Evolutionary conservation across 1,284 basidiomycete genomes (phyloP).

Genomic region (Macrocystidia cucumis): DNA sequence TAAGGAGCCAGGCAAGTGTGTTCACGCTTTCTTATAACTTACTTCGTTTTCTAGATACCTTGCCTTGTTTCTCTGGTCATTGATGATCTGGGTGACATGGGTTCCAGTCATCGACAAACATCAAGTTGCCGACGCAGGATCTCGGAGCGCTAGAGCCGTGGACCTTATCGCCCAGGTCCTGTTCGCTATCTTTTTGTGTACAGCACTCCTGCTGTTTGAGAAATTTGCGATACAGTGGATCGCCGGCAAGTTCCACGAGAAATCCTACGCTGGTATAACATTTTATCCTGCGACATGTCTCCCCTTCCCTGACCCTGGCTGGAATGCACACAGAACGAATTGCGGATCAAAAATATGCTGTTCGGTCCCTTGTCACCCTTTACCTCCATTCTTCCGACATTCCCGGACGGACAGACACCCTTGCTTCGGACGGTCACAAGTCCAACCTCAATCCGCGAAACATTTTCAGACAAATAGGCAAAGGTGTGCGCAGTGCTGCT

Average conservation of each 20-base stretch:
- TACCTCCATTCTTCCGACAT: conserved; percentile 76
- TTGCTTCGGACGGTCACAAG: conserved; percentile 28
- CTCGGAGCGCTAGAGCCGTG: conserved; percentile 29
- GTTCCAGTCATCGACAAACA: conserved; percentile 54
- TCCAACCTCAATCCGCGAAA: conserved; percentile 42
- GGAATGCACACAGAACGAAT: conserved; percentile 63
- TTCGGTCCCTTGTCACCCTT: conserved; percentile 65
- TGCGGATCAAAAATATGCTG: conserved; percentile 75
- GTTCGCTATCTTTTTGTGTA: conserved; percentile 72
- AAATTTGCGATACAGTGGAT: conserved; percentile 88
- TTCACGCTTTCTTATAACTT: background rate
- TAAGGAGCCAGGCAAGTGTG: conserved; percentile 18
- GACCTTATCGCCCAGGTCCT: conserved; percentile 55
- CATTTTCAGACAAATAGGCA: conserved; percentile 66
- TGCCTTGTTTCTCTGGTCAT: conserved; percentile 69
- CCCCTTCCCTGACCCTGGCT: conserved; percentile 1
- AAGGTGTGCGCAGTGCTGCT: conserved; percentile 65
- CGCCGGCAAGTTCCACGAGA: conserved; percentile 80
- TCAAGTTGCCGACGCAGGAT: conserved; percentile 22
- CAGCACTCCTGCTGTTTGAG: conserved; percentile 70
- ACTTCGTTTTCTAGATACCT: conserved; percentile 40
- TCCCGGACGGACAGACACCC: conserved; percentile 61
- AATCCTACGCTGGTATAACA: conserved; percentile 69
- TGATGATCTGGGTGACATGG: conserved; percentile 62
- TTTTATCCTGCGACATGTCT: conserved; percentile 3